phyloP scores from a whole-genome alignment of 1,139 yeast species.

The Waltiozyma solani region DNA sequence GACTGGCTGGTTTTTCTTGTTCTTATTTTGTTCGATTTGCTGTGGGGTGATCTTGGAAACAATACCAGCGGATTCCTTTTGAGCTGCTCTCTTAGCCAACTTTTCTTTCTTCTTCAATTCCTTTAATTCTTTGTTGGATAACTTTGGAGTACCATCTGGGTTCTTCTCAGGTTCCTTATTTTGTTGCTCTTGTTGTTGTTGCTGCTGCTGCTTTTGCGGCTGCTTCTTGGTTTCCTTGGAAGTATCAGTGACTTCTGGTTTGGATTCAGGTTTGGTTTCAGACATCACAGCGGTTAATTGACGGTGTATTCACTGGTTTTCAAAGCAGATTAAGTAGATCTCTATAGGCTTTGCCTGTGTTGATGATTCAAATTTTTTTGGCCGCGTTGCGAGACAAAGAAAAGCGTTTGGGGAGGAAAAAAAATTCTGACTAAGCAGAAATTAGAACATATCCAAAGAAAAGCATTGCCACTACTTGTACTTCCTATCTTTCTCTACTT shows the following conservation, averaged over 20 bases:
- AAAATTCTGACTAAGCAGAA: too few relatives aligned
- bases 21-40: constrained; percentile 2
- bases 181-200: neutral
- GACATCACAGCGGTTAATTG: neutral
- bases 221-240: neutral
- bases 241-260: neutral
- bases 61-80: constrained; percentile 45
- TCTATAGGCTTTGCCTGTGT: neutral
- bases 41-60: neutral
- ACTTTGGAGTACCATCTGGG: constrained; percentile 18
- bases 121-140: constrained; percentile 76
- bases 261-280: constrained; percentile 1
- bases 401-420: too few relatives aligned
- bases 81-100: constrained; percentile 77
- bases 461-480: too few relatives aligned
- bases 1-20: neutral
- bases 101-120: constrained; percentile 83
- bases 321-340: neutral
- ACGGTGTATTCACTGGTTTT: neutral
- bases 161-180: neutral
- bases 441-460: too few relatives aligned
- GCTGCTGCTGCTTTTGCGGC: too few relatives aligned
- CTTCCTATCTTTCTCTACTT: too few relatives aligned
- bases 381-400: too few relatives aligned
- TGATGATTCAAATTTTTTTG: neutral